Evolutionary conservation across 2,329 filamentous ascomycete species (phyloP), one percentile per base, ranked within the genome.

Genomic region (Lecanicillium sp.): DNA sequence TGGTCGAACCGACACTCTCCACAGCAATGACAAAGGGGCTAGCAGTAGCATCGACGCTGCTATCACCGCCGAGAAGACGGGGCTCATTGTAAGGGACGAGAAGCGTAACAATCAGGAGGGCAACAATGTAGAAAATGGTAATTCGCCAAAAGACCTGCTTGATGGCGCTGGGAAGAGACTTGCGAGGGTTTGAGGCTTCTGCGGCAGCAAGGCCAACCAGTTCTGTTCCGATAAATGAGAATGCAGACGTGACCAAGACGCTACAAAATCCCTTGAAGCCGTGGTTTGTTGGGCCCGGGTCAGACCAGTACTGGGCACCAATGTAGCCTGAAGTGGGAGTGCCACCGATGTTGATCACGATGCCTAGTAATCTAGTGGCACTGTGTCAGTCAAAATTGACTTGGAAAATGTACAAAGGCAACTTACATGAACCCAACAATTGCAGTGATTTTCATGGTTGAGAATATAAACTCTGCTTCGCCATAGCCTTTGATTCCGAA

Each of bases 1-100:
- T 73, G 2, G 55, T 52, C 20, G 80, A 67, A 38, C 72, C 71
- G 9, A 75, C 75, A 33, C 72, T 57, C 45, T 71, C 58, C 41
- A 72, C 71, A 14, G 73, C 68, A 43, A 80, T 70, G 43, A 81
- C 76, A 46, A 80, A 78, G 2, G 77, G 77, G 25, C 35, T 39
- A 3, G 40, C 33, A 1, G 74, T 78, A 6, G 71, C 68, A 29
- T 62, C 61, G 33, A 63, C 62, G 16, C 59, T 52, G 13, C 51
- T 54, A 14, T 39, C 40, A 16, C 59, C 59, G 32, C 59, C 57
- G 19, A 71, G 51, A 5, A 71, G 58, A 5, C 55, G 56, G 0
- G 48, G 29, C 20, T 66, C 59, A 40, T 60, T 50, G 31, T 58
- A 61, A 3, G 57, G 56, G 5, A 71, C 59, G 14, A 70, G 57